Evolutionary conservation across 1,284 basidiomycete genomes (phyloP), one percentile per base, ranked within the genome.

Genomic region (Salmacisia buchloeana): DNA sequence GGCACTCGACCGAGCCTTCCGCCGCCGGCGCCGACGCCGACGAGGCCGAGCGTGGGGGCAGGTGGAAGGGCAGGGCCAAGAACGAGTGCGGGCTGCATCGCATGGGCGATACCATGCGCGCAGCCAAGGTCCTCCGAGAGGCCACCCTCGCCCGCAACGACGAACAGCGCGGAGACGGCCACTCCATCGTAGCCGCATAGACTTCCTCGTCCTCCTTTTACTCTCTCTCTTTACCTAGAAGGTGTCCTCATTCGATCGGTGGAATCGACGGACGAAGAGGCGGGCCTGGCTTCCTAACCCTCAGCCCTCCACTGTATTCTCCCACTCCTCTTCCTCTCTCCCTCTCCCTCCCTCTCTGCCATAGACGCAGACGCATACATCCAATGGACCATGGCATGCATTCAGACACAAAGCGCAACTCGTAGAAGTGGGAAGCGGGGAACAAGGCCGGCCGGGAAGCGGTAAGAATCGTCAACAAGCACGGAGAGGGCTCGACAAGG

Each of bases 41-140:
- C 21, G 49, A 84, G 1, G 86, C 85, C 2, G 94, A 98, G 82
- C 86, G 94, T 41, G 87, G 89, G 1, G 94, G 94, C 3, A 83
- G 94, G 63, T 98, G 94, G 94, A 88, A 89, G 43, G 91, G 90
- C 25, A 89, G 86, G 80, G 87, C 88, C 66, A 97, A 97, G 85
- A 91, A 91, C 1, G 94, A 97, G 81, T 98, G 94, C 80, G 94
- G 94, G 2, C 81, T 98, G 71, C 94, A 98, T 33, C 49, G 49
- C 12, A 54, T 54, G 49, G 49, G 27, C 15, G 23, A 58, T 15
- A 39, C 35, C 3, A 36, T 58, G 36, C 56, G 34, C 21, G 35
- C 34, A 23, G 56, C 36, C 21, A 58, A 39, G 3, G 34, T 58
- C 2, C 56, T 29, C 23, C 56, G 34, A 15, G 34, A 39, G 56